Evolutionary conservation across 129 eudicot species (phyloP).

Genomic region (Heracleum sosnowskyi): DNA sequence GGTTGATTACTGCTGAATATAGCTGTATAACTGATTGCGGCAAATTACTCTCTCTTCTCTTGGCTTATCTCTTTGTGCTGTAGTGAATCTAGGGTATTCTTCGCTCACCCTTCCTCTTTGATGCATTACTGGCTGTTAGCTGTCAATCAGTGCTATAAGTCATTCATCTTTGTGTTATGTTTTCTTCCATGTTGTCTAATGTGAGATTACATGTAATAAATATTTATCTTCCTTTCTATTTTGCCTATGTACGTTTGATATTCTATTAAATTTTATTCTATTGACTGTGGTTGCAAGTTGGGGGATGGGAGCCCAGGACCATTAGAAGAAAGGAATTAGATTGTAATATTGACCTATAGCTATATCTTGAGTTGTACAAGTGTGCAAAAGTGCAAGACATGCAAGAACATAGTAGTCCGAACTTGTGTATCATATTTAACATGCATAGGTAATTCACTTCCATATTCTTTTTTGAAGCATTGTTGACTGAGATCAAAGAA

Average conservation of each 20-base stretch:
- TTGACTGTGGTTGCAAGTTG: neutral
- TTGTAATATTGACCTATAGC: neutral
- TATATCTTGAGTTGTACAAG: neutral
- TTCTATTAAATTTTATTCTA: neutral
- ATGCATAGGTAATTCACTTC: neutral
- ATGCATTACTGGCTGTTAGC: neutral
- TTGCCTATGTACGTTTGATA: neutral
- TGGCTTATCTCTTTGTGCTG: neutral
- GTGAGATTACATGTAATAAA: neutral
- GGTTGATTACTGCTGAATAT: neutral
- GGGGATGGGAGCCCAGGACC: neutral
- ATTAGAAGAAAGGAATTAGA: neutral
- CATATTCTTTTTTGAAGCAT: constrained; percentile 36
- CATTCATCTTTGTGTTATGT: neutral
- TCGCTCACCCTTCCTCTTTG: neutral
- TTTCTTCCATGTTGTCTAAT: neutral
- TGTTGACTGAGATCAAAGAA: constrained; percentile 73
- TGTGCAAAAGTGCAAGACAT: neutral
- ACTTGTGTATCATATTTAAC: neutral
- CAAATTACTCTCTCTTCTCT: neutral
- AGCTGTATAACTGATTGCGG: neutral
- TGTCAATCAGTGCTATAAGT: neutral
- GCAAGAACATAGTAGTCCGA: neutral
- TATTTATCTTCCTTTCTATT: neutral
- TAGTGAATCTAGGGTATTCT: neutral